Conservation (phyloP, 495 filamentous ascomycete genomes). For the Cenococcum geophilum region DNA sequence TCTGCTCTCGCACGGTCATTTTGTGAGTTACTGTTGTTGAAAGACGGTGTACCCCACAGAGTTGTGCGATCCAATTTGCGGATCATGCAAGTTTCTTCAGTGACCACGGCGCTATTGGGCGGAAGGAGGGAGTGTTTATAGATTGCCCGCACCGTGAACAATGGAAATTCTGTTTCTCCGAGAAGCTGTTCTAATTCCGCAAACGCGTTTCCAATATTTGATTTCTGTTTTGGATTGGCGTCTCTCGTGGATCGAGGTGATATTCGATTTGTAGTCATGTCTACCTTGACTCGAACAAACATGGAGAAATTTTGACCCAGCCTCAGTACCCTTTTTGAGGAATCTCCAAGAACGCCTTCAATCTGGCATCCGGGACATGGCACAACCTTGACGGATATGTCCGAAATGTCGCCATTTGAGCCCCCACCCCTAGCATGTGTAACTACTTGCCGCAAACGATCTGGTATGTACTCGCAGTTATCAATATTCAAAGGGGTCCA, state of each 20-base stretch:
- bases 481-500: background rate
- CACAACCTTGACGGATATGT: background rate
- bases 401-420: background rate
- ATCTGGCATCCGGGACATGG: background rate
- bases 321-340: background rate
- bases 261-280: background rate
- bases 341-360: background rate
- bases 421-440: background rate
- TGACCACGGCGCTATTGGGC: constrained; percentile 13
- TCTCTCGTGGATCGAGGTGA: background rate
- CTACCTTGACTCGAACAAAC: background rate
- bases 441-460: background rate
- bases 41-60: constrained; percentile 11
- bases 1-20: background rate
- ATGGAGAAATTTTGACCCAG: background rate
- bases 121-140: constrained; percentile 24
- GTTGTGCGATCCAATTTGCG: constrained; percentile 17
- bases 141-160: constrained; percentile 27
- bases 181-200: constrained; percentile 29
- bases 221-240: constrained; percentile 4
- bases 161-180: constrained; percentile 21
- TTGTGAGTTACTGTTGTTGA: background rate
- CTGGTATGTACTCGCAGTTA: background rate
- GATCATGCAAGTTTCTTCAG: constrained; percentile 16
- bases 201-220: constrained; percentile 10